phyloP scores from a whole-genome alignment of 371 early-diverging fungal species.

The Mucor mucedo region DNA sequence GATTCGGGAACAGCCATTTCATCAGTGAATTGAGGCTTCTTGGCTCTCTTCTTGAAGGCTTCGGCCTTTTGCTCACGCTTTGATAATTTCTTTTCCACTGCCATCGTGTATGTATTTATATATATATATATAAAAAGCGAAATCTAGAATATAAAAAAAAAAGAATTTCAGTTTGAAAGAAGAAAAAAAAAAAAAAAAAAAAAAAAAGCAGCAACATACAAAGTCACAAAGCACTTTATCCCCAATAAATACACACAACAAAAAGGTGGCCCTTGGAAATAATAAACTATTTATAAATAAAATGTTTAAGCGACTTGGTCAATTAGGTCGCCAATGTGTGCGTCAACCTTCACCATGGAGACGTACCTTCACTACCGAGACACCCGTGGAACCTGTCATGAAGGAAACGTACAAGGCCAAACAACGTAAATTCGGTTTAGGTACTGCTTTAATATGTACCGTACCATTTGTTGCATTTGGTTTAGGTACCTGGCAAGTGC shows the following conservation, averaged over 20 bases:
- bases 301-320: conserved; percentile 21
- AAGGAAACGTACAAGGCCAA: conserved; percentile 31
- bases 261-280: neutral
- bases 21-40: conserved; percentile 48
- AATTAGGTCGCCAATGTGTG: conserved; percentile 3
- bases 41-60: conserved; percentile 66
- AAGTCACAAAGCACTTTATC: neutral
- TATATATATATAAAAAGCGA: neutral
- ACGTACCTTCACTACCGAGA: conserved; percentile 6
- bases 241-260: no score
- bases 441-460: conserved; percentile 52
- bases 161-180: conserved; percentile 7
- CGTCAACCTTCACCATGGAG: neutral
- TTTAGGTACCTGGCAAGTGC: conserved; percentile 91
- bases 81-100: conserved; percentile 58
- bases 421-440: conserved; percentile 41
- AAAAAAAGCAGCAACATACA: conserved; percentile 5
- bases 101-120: conserved; percentile 14
- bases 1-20: conserved; percentile 56
- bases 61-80: conserved; percentile 72
- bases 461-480: conserved; percentile 84
- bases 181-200: conserved; percentile 13
- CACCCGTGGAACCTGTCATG: neutral
- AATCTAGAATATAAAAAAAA: neutral
- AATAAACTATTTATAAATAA: neutral